Evolutionary conservation across 1,139 yeast species (phyloP), one percentile per base, ranked within the genome.

Genomic region (Saccharomycopsis hybrid): DNA sequence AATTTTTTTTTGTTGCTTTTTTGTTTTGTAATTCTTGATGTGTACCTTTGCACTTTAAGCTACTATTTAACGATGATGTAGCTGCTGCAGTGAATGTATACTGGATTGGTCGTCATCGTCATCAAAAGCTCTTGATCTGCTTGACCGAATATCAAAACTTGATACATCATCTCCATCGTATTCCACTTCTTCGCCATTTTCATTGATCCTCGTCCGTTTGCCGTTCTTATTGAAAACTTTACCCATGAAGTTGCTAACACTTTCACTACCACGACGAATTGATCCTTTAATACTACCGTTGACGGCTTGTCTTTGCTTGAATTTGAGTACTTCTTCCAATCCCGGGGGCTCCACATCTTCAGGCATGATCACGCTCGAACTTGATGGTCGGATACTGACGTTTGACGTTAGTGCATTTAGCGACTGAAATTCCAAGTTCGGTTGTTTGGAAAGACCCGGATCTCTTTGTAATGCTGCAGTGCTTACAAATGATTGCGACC

Each of bases 271-370:
- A 49, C 71, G 62, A 59, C 73, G 63, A 4, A 69, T 54, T 5
- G 69, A 64, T 1, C 71, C 69, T 30, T 62, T 56, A 27, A 71
- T 59, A 30, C 72, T 67, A 45, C 62, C 60, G 13, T 57, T 59
- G 8, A 25, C 49, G 18, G 46, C 48, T 48, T 60, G 63, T 40
- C 57, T 55, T 46, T 54, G 60, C 55, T 56, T 60, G 47, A 63
- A 59, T 58, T 62, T 58, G 56, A 65, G 54, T 49, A 68, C 67
- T 30, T 69, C 68, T 40, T 68, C 69, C 29, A 70, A 60, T 46
- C 71, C 69, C 39, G 79, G 79, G 4, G 73, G 71, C 51, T 69
- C 73, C 29, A 64, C 58, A 51, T 63, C 68, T 47, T 58, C 61
- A 2, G 63, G 60, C 31, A 61, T 57, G 41, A 60, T 54, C 30